phyloP scores from a whole-genome alignment of 768 basidiomycete genomes.

The Boletellus ananas region DNA sequence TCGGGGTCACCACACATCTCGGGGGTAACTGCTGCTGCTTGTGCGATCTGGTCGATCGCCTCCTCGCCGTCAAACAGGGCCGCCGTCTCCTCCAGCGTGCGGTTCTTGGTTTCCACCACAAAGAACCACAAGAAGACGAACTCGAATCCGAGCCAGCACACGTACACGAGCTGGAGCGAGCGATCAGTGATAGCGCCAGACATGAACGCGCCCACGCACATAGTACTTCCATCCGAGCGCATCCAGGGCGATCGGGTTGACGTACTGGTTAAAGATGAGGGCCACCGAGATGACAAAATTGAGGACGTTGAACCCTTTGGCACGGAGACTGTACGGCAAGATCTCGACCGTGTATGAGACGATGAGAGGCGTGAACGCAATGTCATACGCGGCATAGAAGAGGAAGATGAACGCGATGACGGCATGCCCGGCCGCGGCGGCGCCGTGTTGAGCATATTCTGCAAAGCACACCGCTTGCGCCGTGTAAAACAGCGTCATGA shows the following conservation, averaged over 20 bases:
- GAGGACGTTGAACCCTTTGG: conserved; percentile 83
- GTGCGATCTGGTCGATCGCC: conserved; percentile 36
- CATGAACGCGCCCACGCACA: conserved; percentile 30
- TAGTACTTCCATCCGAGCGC: conserved; percentile 74
- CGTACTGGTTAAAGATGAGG: conserved; percentile 87
- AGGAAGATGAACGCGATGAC: conserved; percentile 84
- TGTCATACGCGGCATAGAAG: conserved; percentile 73
- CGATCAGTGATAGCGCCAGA: not conserved
- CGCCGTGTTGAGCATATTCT: conserved; percentile 43
- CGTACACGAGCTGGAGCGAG: conserved; percentile 54
- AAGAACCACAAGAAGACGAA: conserved; percentile 62
- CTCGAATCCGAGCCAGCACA: conserved; percentile 67
- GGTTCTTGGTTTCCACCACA: conserved; percentile 68
- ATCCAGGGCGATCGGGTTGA: conserved; percentile 75
- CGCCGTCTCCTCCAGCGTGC: conserved; percentile 78
- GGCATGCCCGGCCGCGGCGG: conserved; percentile 52
- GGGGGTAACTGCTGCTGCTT: conserved; percentile 10
- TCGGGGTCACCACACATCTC: conserved; percentile 20
- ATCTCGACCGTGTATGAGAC: conserved; percentile 89
- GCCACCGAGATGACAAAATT: conserved; percentile 73
- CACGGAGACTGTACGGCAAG: conserved; percentile 76
- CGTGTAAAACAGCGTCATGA: conserved; percentile 66
- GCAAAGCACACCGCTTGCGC: conserved; percentile 68
- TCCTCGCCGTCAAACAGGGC: conserved; percentile 73
- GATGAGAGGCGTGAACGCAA: conserved; percentile 84